Percentiles rank a stretch among this genome's conserved stretches.
phyloP scores from a whole-genome alignment of 1,284 basidiomycete genomes.

The Anthracocystis panici-leucophaei region DNA sequence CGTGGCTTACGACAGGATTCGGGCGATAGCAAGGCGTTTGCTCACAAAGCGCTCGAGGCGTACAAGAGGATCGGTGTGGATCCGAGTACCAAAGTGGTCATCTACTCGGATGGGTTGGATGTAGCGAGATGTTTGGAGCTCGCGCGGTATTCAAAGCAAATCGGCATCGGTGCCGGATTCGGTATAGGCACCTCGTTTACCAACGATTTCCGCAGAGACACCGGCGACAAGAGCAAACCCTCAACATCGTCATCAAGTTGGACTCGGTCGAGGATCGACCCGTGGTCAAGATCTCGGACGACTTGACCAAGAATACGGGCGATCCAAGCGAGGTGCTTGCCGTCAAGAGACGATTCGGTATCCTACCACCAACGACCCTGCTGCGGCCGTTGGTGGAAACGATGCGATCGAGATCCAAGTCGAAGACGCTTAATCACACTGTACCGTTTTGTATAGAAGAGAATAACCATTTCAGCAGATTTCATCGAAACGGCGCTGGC shows the following conservation, averaged over 20 bases:
- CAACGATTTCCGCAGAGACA: slow-evolving; percentile 49
- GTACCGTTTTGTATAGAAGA: not conserved
- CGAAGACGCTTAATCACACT: slow-evolving; percentile 28
- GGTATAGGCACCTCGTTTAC: slow-evolving; percentile 64
- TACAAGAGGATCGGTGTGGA: slow-evolving; percentile 62
- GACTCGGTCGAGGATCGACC: slow-evolving; percentile 54
- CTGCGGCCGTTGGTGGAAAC: not conserved
- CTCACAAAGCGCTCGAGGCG: slow-evolving; percentile 49
- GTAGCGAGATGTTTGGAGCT: slow-evolving; percentile 60
- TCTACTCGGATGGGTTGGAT: slow-evolving; percentile 65
- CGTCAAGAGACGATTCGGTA: slow-evolving; percentile 45
- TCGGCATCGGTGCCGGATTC: slow-evolving; percentile 65
- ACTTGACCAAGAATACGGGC: slow-evolving; percentile 68
- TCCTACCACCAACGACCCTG: slow-evolving; percentile 5
- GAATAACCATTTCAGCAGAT: not conserved
- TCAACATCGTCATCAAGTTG: slow-evolving; percentile 69
- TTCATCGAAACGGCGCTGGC: slow-evolving; percentile 14
- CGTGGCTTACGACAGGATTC: slow-evolving; percentile 65
- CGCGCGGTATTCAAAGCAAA: slow-evolving; percentile 43
- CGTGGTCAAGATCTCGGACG: slow-evolving; percentile 68
- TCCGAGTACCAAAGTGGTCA: slow-evolving; percentile 59
- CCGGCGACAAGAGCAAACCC: slow-evolving; percentile 43
- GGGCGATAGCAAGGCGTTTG: slow-evolving; percentile 63
- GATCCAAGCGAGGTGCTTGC: slow-evolving; percentile 56
- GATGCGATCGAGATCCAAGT: slow-evolving; percentile 18